Evolutionary conservation across 2,329 filamentous ascomycete genomes (phyloP), one percentile per base, ranked within the genome.

Genomic region (Fusarium guadeloupense): DNA sequence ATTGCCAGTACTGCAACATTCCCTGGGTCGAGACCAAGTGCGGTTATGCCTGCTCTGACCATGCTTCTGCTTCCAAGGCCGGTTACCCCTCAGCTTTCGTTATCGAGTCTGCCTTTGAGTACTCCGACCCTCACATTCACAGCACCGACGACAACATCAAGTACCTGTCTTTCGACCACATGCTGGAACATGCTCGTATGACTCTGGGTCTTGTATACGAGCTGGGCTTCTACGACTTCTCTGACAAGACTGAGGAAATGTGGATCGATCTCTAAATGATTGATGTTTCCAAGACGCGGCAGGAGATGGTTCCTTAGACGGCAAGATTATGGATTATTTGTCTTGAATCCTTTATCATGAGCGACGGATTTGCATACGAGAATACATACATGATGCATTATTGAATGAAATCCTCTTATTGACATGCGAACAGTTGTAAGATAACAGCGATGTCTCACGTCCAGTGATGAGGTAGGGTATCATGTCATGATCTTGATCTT

Each of bases 111-210:
- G 83, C 85, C 35, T 91, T 92, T 72, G 84, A 86, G 72, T 75
- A 85, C 64, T 85, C 81, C 8, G 85, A 91, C 70, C 82, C 85
- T 66, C 84, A 89, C 66, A 92, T 92, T 51, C 89, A 92, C 71
- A 85, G 84, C 17, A 86, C 86, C 0, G 85, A 90, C 31, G 90
- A 92, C 72, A 81, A 81, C 69, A 87, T 92, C 62, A 85, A 91
- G 71, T 88, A 86, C 63, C 77, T 92, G 31, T 89, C 87, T 67
- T 96, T 96, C 73, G 87, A 93, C 73, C 93, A 97, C 75, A 96
- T 97, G 92, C 82, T 95, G 28, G 89, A 97, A 78, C 93, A 97
- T 76, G 92, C 91, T 19, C 89, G 87, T 73, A 84, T 97, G 83
- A 95, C 92, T 2, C 80, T 96, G 26, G 91, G 89, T 6, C 83